Conservation (phyloP, 495 filamentous ascomycete genomes). For the Penicillium canescens region DNA sequence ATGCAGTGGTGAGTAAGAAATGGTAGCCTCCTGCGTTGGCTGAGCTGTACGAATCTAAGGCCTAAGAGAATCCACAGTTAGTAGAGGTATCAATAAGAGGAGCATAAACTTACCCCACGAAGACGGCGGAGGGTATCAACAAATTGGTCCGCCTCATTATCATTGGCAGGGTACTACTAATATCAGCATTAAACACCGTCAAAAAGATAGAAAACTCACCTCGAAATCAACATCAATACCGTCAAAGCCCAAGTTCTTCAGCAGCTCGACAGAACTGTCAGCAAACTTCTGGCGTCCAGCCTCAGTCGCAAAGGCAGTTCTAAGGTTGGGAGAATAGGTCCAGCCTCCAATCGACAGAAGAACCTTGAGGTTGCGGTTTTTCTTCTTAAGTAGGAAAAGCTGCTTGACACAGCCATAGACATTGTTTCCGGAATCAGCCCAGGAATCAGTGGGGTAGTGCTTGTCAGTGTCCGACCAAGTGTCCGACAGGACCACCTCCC, state of each 20-base stretch:
- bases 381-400: slow-evolving; percentile 76
- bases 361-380: slow-evolving; percentile 77
- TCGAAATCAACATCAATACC: slow-evolving; percentile 67
- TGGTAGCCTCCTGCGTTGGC: slow-evolving; percentile 46
- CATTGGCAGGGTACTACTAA: slow-evolving; percentile 32
- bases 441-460: slow-evolving; percentile 77
- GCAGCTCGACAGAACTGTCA: slow-evolving; percentile 59
- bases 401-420: slow-evolving; percentile 89
- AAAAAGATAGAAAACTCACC: slow-evolving; percentile 21
- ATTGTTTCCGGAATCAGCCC: slow-evolving; percentile 69
- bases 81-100: not conserved
- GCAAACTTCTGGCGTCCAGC: slow-evolving; percentile 64
- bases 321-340: slow-evolving; percentile 75
- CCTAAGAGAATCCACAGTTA: slow-evolving; percentile 19
- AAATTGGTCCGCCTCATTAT: slow-evolving; percentile 58
- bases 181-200: not conserved
- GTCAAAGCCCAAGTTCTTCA: slow-evolving; percentile 65
- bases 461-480: slow-evolving; percentile 76
- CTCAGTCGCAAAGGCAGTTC: slow-evolving; percentile 59
- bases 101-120: slow-evolving; percentile 33
- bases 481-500: slow-evolving; percentile 77
- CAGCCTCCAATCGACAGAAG: slow-evolving; percentile 70
- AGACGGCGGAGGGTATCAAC: slow-evolving; percentile 61
- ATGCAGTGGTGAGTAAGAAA: slow-evolving; percentile 70
- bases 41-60: slow-evolving; percentile 63